Percentiles rank a stretch among this genome's conserved stretches.
Conservation (phyloP, 768 basidiomycete genomes). For the Termitomyces sp. region DNA sequence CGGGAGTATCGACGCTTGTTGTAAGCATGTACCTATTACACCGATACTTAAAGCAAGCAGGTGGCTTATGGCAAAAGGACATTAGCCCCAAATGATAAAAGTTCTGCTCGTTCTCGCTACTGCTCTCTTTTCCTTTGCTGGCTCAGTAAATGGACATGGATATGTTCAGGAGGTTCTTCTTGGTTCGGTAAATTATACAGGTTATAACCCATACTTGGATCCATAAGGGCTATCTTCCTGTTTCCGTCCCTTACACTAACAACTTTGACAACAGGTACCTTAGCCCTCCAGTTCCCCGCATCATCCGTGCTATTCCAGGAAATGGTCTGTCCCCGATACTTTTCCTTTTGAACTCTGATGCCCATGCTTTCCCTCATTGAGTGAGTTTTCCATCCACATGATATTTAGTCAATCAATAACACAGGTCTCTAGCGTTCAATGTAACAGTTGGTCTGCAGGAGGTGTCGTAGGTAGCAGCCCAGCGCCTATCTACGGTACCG, state of each 20-base stretch:
- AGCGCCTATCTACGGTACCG: conserved; percentile 34
- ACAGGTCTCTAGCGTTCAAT: conserved; percentile 24
- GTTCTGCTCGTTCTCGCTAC: conserved; percentile 6
- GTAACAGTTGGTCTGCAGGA: conserved; percentile 26
- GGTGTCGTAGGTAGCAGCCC: conserved; percentile 29
- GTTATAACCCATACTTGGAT: conserved; percentile 33
- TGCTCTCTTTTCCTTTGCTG: conserved; percentile 11
- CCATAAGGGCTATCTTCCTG: conserved; percentile 18
- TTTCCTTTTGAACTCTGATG: conserved; percentile 25
- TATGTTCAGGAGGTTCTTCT: conserved; percentile 34
- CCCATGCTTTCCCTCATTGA: conserved; percentile 34
- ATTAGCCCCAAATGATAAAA: background rate
- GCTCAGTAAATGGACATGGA: conserved; percentile 26
- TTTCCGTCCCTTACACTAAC: background rate
- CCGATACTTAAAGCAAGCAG: background rate
- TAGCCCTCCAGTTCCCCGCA: conserved; percentile 30
- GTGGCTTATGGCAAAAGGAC: background rate
- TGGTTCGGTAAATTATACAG: conserved; percentile 29
- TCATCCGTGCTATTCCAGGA: conserved; percentile 34
- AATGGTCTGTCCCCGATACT: conserved; percentile 17
- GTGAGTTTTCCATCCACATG: conserved; percentile 4
- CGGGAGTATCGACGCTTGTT: background rate
- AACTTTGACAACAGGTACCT: conserved; percentile 16
- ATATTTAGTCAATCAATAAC: background rate
- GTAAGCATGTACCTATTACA: background rate